phyloP scores from a whole-genome alignment of 371 early-diverging fungal species.

The Nematocida ausubeli region DNA sequence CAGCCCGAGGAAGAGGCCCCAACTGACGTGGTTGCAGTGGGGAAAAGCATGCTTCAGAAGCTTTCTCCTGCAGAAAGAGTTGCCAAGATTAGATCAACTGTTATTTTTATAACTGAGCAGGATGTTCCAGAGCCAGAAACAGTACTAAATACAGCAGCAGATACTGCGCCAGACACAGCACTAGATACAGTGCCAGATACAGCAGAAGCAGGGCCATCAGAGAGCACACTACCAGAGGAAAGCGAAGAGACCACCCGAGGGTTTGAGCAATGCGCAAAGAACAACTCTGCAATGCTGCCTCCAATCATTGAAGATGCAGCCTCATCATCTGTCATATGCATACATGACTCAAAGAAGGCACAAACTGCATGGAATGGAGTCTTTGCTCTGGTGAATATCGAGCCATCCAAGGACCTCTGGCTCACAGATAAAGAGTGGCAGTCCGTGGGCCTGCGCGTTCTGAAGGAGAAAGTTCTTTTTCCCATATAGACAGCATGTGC shows the following conservation, averaged over 20 bases:
- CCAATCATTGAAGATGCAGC: background rate
- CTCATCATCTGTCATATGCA: background rate
- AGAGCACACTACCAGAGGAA: background rate
- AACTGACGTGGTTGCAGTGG: background rate
- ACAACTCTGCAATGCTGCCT: too few relatives aligned
- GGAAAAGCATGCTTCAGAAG: background rate
- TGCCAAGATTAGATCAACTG: slow-evolving; percentile 28
- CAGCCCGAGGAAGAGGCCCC: background rate
- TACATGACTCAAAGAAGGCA: background rate
- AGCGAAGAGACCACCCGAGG: background rate
- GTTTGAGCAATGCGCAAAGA: too few relatives aligned
- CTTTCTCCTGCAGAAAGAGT: background rate
- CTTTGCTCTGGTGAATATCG: slow-evolving; percentile 59
- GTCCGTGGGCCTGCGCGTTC: slow-evolving; percentile 59
- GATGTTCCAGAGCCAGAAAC: background rate
- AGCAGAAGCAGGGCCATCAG: background rate
- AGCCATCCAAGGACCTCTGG: slow-evolving; percentile 66
- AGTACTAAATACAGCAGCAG: background rate
- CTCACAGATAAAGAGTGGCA: slow-evolving; percentile 68
- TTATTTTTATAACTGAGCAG: slow-evolving; percentile 30
- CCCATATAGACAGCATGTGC: slow-evolving; percentile 53
- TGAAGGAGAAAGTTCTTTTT: slow-evolving; percentile 69
- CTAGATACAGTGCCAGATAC: background rate
- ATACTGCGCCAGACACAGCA: background rate
- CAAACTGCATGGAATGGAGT: slow-evolving; percentile 57